Percentiles rank a stretch among this genome's conserved stretches.
phyloP scores from a whole-genome alignment of 139 green algal species.

The Haematococcus lacustris region DNA sequence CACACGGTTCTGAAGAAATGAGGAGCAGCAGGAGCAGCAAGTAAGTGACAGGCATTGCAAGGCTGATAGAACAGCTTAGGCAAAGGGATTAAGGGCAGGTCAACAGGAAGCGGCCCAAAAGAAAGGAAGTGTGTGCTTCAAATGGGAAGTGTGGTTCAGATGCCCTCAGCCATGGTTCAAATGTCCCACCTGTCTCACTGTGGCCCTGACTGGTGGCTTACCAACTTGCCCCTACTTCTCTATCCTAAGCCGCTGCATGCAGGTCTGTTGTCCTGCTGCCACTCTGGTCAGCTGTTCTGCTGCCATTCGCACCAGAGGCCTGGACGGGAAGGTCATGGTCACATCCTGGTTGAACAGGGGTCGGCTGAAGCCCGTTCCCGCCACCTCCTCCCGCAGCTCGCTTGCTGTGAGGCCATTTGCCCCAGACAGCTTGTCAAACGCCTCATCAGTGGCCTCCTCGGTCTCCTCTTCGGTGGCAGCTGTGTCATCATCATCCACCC shows the following conservation, averaged over 20 bases:
- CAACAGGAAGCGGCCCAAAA: no score
- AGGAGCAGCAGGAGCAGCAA: not conserved
- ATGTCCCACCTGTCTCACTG: not conserved
- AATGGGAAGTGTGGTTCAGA: not conserved
- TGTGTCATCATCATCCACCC: conserved; percentile 20
- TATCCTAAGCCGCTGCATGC: no score
- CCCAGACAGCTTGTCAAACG: not conserved
- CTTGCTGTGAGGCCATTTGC: no score
- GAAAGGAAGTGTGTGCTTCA: not conserved
- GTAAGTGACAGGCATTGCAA: not conserved
- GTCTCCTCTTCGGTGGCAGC: no score
- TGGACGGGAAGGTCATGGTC: not conserved
- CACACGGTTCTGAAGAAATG: not conserved
- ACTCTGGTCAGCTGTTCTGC: no score
- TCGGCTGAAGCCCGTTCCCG: not conserved
- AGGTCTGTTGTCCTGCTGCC: no score
- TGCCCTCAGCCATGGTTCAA: not conserved
- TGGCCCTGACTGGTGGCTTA: not conserved
- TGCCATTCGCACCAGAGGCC: not conserved
- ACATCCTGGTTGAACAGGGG: conserved; percentile 1
- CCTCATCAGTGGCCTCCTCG: not conserved
- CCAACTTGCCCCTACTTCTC: not conserved
- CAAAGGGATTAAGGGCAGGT: not conserved
- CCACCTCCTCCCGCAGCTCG: no score
- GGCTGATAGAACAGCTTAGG: not conserved